Evolutionary conservation across 768 basidiomycete species (phyloP), one percentile per base, ranked within the genome.

Genomic region (Mycena amicta): DNA sequence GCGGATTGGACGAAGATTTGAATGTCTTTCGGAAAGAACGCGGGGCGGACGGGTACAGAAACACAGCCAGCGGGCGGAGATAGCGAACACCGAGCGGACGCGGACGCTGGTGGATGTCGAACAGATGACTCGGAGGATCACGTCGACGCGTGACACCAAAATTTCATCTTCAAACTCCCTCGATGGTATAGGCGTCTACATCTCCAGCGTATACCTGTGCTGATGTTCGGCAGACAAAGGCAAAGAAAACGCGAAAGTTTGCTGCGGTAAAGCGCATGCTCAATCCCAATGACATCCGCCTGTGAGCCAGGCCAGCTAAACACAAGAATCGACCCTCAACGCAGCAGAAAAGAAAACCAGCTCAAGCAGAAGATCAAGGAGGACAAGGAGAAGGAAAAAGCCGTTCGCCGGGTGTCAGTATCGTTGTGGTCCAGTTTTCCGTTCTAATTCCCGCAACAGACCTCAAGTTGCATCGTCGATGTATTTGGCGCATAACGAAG

Each of bases 181-280:
- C 27, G 18, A 40, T 43, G 26, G 51, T 57, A 22, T 66, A 67
- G 66, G 67, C 43, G 43, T 23, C 20, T 23, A 15, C 43, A 15
- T 15, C 13, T 8, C 37, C 25, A 3, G 25, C 39, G 41, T n/a
- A n/a, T 5, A 28, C 25, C 43, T 39, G 47, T 49, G 47, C 47
- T 49, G 13, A 63, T 29, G 27, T 49, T 52, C 11, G 54, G 4
- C 62, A 97, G 95, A 92, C 86, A 13, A 94, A 86, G 74, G 92
- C 92, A 27, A 93, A 93, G 73, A 96, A 94, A 72, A 95, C 94
- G 1, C 83, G 95, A 74, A 96, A 96, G 71, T 98, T 98, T 71
- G 96, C 95, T 2, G 77, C 87, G 11, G 93, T 96, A 46, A 98
- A 98, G 74, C 90, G 95, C 18, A 80, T 98, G 80, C 75, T 98